Evolutionary conservation across 169 alveolate species (phyloP).

Genomic region (Cryptosporidium andersoni): DNA sequence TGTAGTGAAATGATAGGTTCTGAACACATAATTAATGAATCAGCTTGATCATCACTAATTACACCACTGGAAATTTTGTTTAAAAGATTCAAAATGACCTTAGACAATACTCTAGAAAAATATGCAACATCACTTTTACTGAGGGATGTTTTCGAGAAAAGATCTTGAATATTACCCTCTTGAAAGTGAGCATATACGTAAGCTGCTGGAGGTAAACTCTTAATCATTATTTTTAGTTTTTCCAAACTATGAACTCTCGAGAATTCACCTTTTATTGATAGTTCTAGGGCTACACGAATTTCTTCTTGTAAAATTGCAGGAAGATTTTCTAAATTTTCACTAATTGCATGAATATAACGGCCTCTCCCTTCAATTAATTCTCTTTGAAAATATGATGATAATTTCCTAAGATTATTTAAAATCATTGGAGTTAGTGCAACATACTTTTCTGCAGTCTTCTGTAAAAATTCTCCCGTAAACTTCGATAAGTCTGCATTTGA

Average conservation of each 20-base stretch:
- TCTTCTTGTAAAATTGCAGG: slow-evolving; percentile 44
- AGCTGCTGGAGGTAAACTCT: slow-evolving; percentile 16
- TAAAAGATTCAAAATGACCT: slow-evolving; percentile 8
- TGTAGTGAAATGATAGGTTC: slow-evolving; percentile 21
- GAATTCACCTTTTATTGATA: not conserved
- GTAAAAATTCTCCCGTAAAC: not conserved
- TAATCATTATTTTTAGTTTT: slow-evolving; percentile 45
- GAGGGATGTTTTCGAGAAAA: not conserved
- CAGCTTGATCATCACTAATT: slow-evolving; percentile 22
- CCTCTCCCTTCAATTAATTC: not conserved
- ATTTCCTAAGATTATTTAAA: not conserved
- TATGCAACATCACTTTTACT: slow-evolving; percentile 16
- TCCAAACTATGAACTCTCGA: slow-evolving; percentile 29
- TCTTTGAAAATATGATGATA: slow-evolving; percentile 3
- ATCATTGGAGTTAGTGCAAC: slow-evolving; percentile 52
- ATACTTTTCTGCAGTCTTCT: slow-evolving; percentile 21
- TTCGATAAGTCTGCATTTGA: slow-evolving; percentile 37
- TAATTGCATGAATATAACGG: slow-evolving; percentile 5
- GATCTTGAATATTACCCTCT: slow-evolving; percentile 13
- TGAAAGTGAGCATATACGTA: slow-evolving; percentile 4
- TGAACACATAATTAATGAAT: not conserved
- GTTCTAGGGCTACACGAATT: slow-evolving; percentile 24
- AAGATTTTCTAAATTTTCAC: slow-evolving; percentile 3
- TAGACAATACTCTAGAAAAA: slow-evolving; percentile 23
- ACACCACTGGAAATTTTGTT: slow-evolving; percentile 12